Evolutionary conservation across 108 stramenopile species (phyloP), one percentile per base, ranked within the genome.

Genomic region (Skeletonema potamos): DNA sequence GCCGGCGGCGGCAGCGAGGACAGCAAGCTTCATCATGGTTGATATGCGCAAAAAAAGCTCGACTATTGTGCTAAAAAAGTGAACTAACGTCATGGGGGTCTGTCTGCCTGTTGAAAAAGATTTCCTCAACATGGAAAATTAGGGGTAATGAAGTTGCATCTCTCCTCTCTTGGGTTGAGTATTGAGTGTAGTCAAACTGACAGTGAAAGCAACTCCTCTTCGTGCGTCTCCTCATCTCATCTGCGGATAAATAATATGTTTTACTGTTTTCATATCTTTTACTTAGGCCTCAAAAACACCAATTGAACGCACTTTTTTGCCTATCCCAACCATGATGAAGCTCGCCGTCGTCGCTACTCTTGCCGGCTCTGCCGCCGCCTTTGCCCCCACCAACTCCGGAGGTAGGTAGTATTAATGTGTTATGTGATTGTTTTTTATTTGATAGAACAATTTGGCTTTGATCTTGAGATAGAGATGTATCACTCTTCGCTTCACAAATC

Each of bases 11-110:
- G 84, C 67, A 66, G 86, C 82, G 59, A 89, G 74, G 43, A 89
- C 54, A 44, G 81, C 83, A 27, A 68, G 46, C 81, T 92, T 89
- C 88, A 92, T 89, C 68, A 60, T 84, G 68, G 81, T 82, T 30
- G 30, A 20, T 12, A 48, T 26, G 34, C n/a, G 1, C 33, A 17
- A 6, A 58, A 18, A 26, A 69, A 12, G 44, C 8, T 51, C 48
- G 1, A n/a, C n/a, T 51, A 6, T n/a, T 41, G 39, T 36, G 1
- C 9, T 4, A 17, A 51, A 51, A 51, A 51, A 6, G 2, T 22
- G 48, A 18, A 51, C 48, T 51, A 51, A 51, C 48, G 48, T 51
- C 48, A 51, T 4, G 48, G 48, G 48, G n/a, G 48, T 51, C 48
- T 51, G 48, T 51, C 48, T 51, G 48, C 2, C 20, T 51, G 20